Evolutionary conservation across 495 filamentous ascomycete genomes (phyloP), one percentile per base, ranked within the genome.

Genomic region (Hypoxylon fuscum): DNA sequence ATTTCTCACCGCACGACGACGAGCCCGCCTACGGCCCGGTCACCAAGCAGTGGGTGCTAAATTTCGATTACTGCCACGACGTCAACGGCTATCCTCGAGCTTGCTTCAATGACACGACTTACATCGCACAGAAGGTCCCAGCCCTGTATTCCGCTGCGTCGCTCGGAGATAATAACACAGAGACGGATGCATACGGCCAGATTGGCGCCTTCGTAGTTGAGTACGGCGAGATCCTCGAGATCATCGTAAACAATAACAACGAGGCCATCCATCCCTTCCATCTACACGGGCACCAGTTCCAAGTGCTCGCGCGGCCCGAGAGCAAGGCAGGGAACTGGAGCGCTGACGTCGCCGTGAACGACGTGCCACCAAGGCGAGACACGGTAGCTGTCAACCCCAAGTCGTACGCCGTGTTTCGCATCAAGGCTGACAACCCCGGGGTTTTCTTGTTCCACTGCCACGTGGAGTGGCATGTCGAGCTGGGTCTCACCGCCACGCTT

Each of bases 371-470:
- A 73, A 77, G 51, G 68, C 51, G 55, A 14, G 87, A 90, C 72
- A 87, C 83, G 0, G 59, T 89, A 0, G 62, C 77, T 40, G 79
- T 88, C 21, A 74, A 75, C 34, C 75, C 83, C 5, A 73, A 81
- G 29, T 84, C 82, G 17, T 78, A 84, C 66, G 79, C 79, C 9
- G 84, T 88, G 3, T 69, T 89, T 27, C 79, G 85, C 31, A 88
- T 87, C 63, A 71, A 68, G 14, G 85, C 85, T 1, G 66, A 81
- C 53, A 96, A 96, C 69, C 88, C 91, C 14, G 92, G 89, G 48
- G 81, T 92, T 31, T 93, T 87, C 83, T 73, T 93, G 18, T 90
- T 93, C 71, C 91, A 95, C 70, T 93, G 91, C 75, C 89, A 92
- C 72, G 81, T 91, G 22, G 89, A 91, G 77, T 93, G 89, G 88